A percentile compares a stretch with the other conserved stretches of the same genome.
Conservation (phyloP, 352 stramenopile genomes). For the Phytophthora hibernalis region DNA sequence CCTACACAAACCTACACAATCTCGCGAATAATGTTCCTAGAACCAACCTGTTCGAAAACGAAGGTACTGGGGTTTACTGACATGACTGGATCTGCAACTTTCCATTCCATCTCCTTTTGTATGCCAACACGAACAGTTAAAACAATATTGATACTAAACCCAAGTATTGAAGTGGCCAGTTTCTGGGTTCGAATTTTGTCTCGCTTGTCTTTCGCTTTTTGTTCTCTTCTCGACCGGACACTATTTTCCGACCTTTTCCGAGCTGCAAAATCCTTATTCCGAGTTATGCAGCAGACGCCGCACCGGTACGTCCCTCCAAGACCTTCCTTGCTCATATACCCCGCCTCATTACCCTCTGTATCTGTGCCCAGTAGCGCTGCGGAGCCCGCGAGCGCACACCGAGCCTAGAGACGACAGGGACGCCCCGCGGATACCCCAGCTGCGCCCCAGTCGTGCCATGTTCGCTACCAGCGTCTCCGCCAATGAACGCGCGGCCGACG, state of each 20-base stretch:
- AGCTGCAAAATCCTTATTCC: constrained; percentile 26
- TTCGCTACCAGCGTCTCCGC: constrained; percentile 1
- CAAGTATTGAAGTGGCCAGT: constrained; percentile 7
- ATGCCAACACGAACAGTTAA: background rate
- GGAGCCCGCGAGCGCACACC: constrained; percentile 13
- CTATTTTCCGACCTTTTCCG: background rate
- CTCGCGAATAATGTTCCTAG: constrained; percentile 6
- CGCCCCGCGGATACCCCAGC: constrained; percentile 26
- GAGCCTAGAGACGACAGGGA: constrained; percentile 21
- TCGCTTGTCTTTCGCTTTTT: constrained; percentile 17
- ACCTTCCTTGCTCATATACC: background rate
- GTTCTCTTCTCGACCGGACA: constrained; percentile 12
- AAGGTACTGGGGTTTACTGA: background rate
- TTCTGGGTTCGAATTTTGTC: constrained; percentile 6
- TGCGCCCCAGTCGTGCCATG: constrained; percentile 29
- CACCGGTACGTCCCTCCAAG: constrained; percentile 18
- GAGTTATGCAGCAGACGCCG: constrained; percentile 24
- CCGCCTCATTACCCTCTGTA: background rate
- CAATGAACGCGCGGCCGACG: constrained; percentile 23
- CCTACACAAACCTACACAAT: background rate
- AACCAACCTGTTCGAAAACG: background rate
- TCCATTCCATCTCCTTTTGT: background rate
- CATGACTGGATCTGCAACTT: background rate
- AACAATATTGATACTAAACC: constrained; percentile 18
- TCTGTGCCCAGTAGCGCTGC: constrained; percentile 13